Evolutionary conservation across 164 flowering plant species (phyloP), one percentile per base, ranked within the genome.

Genomic region (Magnolia sinica): DNA sequence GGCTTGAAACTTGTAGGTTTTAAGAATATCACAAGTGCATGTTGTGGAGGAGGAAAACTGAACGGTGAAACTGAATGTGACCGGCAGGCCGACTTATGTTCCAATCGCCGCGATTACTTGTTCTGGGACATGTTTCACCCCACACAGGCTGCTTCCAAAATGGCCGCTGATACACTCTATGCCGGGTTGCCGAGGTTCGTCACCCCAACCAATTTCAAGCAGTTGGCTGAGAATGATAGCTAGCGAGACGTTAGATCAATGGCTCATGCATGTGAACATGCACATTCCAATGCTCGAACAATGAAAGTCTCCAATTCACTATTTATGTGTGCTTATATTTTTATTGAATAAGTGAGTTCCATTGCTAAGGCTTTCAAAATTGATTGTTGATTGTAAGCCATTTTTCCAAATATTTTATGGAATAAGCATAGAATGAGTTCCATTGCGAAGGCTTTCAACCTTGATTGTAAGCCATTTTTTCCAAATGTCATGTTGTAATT

Each of bases 51-150:
- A 5, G 91, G 88, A 50, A 81, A 1, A 29, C 70, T 84, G n/a
- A 84, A 84, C 59, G 90, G 79, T 37, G 45, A 37, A 37, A 37
- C 45, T 4, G 2, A 37, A 37, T 87, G 91, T 82, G 68, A 31
- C 6, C 87, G 80, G 6, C 19, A 64, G n/a, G 80, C 86, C 0
- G 51, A 31, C 0, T 59, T 76, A 2, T 89, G 91, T 67, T 2
- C 78, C 7, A 78, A 88, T 16, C 78, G 91, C 22, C 1, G 73
- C 1, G 70, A 77, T 1, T 77, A 84, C 80, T 71, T 89, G 76
- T 88, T 89, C 75, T 88, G 92, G 91, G 92, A 89, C 71, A 29
- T 68, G 52, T 86, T 71, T 74, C 91, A 89, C 68, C 90, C 92
- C 4, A 86, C 90, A n/a, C 70, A 87, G 50, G 77, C 83, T 7